These are phyloP conservation scores for Telfairia occidentalis DNA, from an alignment of 331 rosid genomes.

Conservation along the genomic window DNA sequence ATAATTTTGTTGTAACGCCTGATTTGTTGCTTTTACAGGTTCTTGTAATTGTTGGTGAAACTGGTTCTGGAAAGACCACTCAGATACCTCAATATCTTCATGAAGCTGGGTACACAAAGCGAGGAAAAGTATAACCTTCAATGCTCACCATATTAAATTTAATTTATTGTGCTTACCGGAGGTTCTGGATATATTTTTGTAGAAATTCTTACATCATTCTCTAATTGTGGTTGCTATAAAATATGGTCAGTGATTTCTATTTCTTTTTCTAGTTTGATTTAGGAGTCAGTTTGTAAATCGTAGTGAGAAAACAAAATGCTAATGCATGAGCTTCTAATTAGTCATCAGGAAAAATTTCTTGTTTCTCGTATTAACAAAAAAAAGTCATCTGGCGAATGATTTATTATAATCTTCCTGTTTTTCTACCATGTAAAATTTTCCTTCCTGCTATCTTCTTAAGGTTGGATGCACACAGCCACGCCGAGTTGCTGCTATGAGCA, in stretches of 20 bases:
- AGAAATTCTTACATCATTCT: not conserved
- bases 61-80: slow-evolving; percentile 96
- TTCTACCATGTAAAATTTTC: not conserved
- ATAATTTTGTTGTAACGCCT: not conserved
- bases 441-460: slow-evolving; percentile 26
- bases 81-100: slow-evolving; percentile 99
- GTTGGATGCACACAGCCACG: slow-evolving; percentile 96
- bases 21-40: slow-evolving; percentile 38
- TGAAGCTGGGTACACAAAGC: slow-evolving; percentile 90
- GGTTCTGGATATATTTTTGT: not conserved
- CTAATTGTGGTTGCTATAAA: not conserved
- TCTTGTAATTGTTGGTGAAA: slow-evolving; percentile 93
- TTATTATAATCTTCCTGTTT: not conserved
- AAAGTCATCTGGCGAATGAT: not conserved
- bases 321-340: not conserved
- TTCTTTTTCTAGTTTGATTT: not conserved
- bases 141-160: slow-evolving; percentile 8
- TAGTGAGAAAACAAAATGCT: not conserved
- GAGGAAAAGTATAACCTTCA: slow-evolving; percentile 51
- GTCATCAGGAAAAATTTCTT: no score
- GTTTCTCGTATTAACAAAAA: no score
- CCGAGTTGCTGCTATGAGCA: slow-evolving; percentile 99
- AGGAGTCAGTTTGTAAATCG: slow-evolving; percentile 3
- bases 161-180: not conserved
- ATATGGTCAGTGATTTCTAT: not conserved